These are phyloP conservation scores for Eucalyptus urophylla DNA, from an alignment of 345 rosid species.

Conservation along the genomic window DNA sequence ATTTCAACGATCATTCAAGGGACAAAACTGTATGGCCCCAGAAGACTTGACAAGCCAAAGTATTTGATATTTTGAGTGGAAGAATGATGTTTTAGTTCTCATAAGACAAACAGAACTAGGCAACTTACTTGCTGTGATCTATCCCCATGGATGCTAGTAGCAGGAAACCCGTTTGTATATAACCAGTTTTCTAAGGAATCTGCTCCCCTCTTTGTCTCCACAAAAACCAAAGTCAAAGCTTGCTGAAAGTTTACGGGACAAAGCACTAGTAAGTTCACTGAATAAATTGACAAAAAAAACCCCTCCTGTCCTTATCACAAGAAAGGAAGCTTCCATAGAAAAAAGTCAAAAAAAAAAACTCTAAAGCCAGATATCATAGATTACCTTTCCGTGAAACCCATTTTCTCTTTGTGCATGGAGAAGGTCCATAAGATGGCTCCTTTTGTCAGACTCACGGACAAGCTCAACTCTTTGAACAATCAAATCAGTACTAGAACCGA, in stretches of 20 bases:
- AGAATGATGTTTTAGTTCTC: not conserved
- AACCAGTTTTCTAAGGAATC: conserved; percentile 91
- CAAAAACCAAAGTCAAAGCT: conserved; percentile 88
- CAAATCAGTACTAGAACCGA: conserved; percentile 97
- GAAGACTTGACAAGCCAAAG: not conserved
- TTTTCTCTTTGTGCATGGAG: conserved; percentile 90
- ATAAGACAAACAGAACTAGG: not conserved
- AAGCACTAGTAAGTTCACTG: not conserved
- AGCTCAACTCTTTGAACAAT: conserved; percentile 92
- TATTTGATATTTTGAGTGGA: not conserved
- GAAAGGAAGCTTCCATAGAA: not conserved
- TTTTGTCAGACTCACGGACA: conserved; percentile 88
- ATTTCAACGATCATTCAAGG: not conserved
- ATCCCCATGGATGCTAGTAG: conserved; percentile 93
- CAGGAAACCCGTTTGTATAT: conserved; percentile 73
- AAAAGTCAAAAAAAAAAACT: not conserved
- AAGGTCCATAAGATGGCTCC: conserved; percentile 99
- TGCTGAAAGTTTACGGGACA: conserved; percentile 39
- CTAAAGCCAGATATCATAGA: not conserved
- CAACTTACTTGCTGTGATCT: conserved; percentile 67
- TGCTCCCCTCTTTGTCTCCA: conserved; percentile 94
- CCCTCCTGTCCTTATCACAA: not conserved
- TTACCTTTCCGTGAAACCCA: conserved; percentile 77
- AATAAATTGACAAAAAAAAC: not conserved
- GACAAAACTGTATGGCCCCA: not conserved